Evolutionary conservation across 2,329 filamentous ascomycete species (phyloP).

Genomic region (Ophiostoma novo-ulmi): DNA sequence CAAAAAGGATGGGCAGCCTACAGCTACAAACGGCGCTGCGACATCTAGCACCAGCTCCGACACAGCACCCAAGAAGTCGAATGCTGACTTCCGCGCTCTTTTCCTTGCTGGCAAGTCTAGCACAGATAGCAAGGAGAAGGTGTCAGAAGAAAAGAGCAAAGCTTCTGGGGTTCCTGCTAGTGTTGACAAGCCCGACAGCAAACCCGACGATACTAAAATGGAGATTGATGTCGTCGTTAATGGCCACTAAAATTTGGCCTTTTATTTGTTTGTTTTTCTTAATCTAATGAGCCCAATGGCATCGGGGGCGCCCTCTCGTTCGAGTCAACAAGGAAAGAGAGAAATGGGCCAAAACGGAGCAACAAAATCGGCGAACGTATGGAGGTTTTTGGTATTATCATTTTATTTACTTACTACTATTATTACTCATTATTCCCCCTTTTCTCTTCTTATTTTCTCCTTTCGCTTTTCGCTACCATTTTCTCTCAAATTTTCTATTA

Average conservation of each 20-base stretch:
- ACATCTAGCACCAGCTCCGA: constrained; percentile 26
- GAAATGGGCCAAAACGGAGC: not conserved
- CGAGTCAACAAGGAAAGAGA: not conserved
- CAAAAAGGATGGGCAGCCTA: constrained; percentile 25
- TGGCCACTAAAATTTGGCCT: constrained; percentile 19
- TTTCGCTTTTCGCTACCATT: constrained; percentile 21
- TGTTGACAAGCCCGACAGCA: not conserved
- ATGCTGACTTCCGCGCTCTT: constrained; percentile 34
- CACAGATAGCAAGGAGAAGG: not conserved
- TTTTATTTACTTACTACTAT: not conserved
- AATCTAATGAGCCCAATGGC: constrained; percentile 11
- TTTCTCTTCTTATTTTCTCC: constrained; percentile 11
- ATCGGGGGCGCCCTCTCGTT: constrained; percentile 15
- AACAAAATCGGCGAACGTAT: constrained; percentile 19
- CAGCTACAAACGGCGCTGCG: constrained; percentile 23
- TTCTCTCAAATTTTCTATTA: not conserved
- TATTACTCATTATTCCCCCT: constrained; percentile 9
- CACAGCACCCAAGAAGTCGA: constrained; percentile 30
- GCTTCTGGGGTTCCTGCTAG: not conserved
- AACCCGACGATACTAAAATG: constrained; percentile 17
- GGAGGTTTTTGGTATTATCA: constrained; percentile 3
- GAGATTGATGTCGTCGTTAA: constrained; percentile 22
- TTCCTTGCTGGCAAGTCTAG: constrained; percentile 28
- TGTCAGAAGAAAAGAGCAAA: not conserved
- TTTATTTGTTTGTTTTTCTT: not conserved